These are phyloP conservation scores for Hortiboletus campestris DNA, from an alignment of 768 basidiomycete genomes.

Conservation along the genomic window DNA sequence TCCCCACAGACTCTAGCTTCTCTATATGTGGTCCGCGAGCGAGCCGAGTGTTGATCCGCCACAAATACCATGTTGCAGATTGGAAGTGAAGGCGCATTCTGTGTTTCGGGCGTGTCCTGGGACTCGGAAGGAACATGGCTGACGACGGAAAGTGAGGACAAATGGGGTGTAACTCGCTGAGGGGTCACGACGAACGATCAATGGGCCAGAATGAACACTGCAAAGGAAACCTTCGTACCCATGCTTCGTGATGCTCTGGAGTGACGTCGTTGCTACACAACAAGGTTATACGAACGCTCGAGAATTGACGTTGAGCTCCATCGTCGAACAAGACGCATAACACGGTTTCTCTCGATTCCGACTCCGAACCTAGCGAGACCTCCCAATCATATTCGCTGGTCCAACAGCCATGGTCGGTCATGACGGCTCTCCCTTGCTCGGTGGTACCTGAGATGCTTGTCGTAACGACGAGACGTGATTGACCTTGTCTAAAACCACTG, in stretches of 20 bases:
- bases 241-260: neutral
- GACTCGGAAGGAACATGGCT: neutral
- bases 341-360: neutral
- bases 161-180: neutral
- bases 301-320: constrained; percentile 3
- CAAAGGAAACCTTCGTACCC: neutral
- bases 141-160: neutral
- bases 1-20: neutral
- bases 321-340: constrained; percentile 3
- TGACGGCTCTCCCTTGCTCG: neutral
- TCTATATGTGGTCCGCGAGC: neutral
- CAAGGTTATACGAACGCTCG: constrained; percentile 3
- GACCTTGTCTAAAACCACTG: neutral
- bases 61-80: constrained; percentile 2
- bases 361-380: neutral
- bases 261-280: neutral
- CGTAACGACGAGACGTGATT: neutral
- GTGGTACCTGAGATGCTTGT: no score
- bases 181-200: neutral
- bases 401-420: constrained; percentile 2
- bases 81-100: neutral
- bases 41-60: neutral
- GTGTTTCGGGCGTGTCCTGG: neutral
- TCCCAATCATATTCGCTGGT: constrained; percentile 7
- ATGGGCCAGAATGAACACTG: neutral